Percentiles rank a stretch among this genome's conserved stretches.
Conservation (phyloP, 768 basidiomycete species). For the Rhodotorula graminis region DNA sequence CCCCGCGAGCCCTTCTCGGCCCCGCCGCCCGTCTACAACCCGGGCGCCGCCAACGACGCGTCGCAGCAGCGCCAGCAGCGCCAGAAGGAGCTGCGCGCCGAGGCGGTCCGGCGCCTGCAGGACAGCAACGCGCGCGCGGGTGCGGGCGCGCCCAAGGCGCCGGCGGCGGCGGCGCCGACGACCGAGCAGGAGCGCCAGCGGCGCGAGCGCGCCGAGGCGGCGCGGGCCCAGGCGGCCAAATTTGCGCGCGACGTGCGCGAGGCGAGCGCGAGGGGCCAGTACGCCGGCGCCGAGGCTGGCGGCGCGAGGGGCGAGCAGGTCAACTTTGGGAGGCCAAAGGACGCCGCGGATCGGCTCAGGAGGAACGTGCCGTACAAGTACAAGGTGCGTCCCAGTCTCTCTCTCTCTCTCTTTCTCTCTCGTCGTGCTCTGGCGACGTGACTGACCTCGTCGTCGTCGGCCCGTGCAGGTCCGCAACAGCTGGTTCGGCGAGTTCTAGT, state of each 20-base stretch:
- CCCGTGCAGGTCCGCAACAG: slow-evolving; percentile 1
- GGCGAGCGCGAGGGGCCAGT: slow-evolving; percentile 31
- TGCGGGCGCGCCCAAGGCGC: neutral
- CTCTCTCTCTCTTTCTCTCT: neutral
- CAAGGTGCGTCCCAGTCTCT: slow-evolving; percentile 29
- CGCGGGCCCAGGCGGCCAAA: slow-evolving; percentile 38
- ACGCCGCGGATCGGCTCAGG: slow-evolving; percentile 40
- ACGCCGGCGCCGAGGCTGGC: slow-evolving; percentile 29
- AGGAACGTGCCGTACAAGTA: slow-evolving; percentile 42
- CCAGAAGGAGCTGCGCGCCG: neutral
- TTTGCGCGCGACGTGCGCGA: slow-evolving; percentile 33
- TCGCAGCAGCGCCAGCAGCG: neutral
- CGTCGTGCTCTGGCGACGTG: no score
- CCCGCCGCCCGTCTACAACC: slow-evolving; percentile 9
- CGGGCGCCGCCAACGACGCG: neutral
- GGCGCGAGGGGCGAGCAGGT: slow-evolving; percentile 6
- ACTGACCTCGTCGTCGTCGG: neutral
- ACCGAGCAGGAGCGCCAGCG: slow-evolving; percentile 25
- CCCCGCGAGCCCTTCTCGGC: neutral
- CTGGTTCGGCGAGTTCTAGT: slow-evolving; percentile 9
- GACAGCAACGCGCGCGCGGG: no score
- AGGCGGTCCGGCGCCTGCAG: neutral
- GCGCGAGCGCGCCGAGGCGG: slow-evolving; percentile 32
- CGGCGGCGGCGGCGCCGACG: no score
- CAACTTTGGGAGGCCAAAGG: slow-evolving; percentile 40